Conservation (phyloP, 2,329 filamentous ascomycete species). For the Diaporthe ampelina region DNA sequence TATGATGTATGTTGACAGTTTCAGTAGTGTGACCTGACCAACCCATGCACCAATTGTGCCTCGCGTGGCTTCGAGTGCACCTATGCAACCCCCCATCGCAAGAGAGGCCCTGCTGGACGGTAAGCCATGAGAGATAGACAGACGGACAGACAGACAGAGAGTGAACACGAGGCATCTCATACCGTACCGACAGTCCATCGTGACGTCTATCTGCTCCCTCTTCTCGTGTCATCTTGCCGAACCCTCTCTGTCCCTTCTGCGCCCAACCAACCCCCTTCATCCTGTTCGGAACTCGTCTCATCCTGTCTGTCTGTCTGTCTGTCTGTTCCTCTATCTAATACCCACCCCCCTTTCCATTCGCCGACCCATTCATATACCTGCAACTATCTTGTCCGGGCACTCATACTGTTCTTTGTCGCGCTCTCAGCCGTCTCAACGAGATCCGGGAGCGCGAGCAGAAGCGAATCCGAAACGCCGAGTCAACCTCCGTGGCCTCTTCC, state of each 20-base stretch:
- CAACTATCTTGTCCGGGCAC: conserved; percentile 5
- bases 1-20: conserved; percentile 16
- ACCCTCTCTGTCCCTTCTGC: not conserved
- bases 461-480: conserved; percentile 26
- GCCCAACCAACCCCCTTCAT: not conserved
- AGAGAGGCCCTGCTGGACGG: conserved; percentile 38
- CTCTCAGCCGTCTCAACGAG: conserved; percentile 35
- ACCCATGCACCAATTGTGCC: conserved; percentile 36
- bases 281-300: not conserved
- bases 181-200: not conserved
- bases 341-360: not conserved
- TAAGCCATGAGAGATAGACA: not conserved
- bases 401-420: conserved; percentile 19
- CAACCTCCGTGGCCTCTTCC: conserved; percentile 11
- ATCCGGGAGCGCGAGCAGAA: conserved; percentile 37
- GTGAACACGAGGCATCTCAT: not conserved
- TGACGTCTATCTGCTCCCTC: not conserved
- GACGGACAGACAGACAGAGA: not conserved
- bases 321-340: not conserved
- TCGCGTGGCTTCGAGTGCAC: conserved; percentile 38
- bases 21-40: conserved; percentile 33
- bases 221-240: not conserved
- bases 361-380: not conserved
- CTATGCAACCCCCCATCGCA: conserved; percentile 38
- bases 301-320: not conserved